Base-by-base conservation (phyloP, 768 basidiomycete species). In the Russula ochroleuca region DNA sequence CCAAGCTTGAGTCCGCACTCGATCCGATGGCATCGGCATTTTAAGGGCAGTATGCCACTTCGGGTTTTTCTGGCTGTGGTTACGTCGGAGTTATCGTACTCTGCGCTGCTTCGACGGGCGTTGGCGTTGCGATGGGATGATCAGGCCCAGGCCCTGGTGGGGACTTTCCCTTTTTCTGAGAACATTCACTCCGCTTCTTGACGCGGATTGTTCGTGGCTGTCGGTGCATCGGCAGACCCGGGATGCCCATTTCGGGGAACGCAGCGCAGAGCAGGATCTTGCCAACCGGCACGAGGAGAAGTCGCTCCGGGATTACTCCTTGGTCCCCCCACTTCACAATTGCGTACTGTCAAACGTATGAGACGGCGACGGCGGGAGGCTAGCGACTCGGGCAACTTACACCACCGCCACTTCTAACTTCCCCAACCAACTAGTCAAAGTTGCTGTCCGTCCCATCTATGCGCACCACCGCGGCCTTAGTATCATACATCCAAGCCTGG, bases 281-380 rank as follows among this genome's bases (percentile, higher is more conserved):
- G 6, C 41, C 41, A 35, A 53, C n/a, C 17, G 63, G 50, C 38
- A 38, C 33, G 21, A 67, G 56, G 51, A 61, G 50, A 51, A 65
- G 51, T 35, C 64, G 10, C n/a, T 14, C 23, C 15, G 5, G 28
- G 5, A 5, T 28, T 28, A 28, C 28, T 2, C 28, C 28, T 28
- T 13, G 13, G 35, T 37, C 37, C 4, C 40, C n/a, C 56, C 55
- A 64, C 8, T 7, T 2, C 25, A 53, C 67, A 9, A 62, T 6
- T 21, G 59, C 63, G 15, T 50, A 61, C 66, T 57, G 14, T 2
- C 28, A 33, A 52, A 31, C 2, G 8, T n/a, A 8, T 59, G 38
- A 59, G 59, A 15, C 8, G 17, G 7, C 7, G 13, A 10, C 2
- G 11, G 4, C 2, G 23, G 21, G 5, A 45, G 11, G n/a, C 0